Evolutionary conservation across 1,139 yeast genomes (phyloP), one percentile per base, ranked within the genome.

Genomic region (Scheffersomyces segobiensis): DNA sequence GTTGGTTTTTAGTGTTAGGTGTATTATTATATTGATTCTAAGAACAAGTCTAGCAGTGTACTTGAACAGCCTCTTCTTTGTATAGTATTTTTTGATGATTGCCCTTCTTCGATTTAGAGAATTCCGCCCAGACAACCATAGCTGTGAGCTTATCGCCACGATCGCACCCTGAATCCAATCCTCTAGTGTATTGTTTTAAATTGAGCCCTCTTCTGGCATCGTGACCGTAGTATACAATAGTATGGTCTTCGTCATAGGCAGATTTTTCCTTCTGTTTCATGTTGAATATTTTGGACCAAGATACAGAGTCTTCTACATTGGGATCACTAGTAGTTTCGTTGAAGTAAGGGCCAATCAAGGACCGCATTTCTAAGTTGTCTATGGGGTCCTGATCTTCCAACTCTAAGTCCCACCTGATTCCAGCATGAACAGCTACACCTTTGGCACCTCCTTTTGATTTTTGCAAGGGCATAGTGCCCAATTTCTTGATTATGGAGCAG

Each of bases 151-250:
- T 71, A 12, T 86, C 88, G 2, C 97, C 98, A 60, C 84, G 82
- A 62, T 87, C 90, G 74, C 98, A 93, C 1, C 91, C 91, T 12
- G 91, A 79, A 69, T 93, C 98, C 50, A 93, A 75, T 0, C 98
- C 98, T 65, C 83, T 86, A 4, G 97, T 81, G 71, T 79, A 91
- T 60, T 83, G 81, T 62, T 84, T 82, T 55, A 88, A 64, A 58
- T 84, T 86, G 53, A 93, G 81, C 0, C 98, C 97, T 58, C 87
- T 77, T 57, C 86, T 80, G 3, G 98, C 96, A 71, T 91, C 96
- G 69, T 93, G 98, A 0, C 98, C 98, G 69, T 93, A 93, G 66
- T 85, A 87, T 1, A 92, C 93, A n/a, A 84, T 83, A 50, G 62
- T 55, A 5, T 69, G 58, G 42, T 81, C 74, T 1, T 73, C 68